A percentile compares a stretch with the other conserved stretches of the same genome.
phyloP scores from a whole-genome alignment of 805 yeast species.

The Schizosaccharomyces octosporus region DNA sequence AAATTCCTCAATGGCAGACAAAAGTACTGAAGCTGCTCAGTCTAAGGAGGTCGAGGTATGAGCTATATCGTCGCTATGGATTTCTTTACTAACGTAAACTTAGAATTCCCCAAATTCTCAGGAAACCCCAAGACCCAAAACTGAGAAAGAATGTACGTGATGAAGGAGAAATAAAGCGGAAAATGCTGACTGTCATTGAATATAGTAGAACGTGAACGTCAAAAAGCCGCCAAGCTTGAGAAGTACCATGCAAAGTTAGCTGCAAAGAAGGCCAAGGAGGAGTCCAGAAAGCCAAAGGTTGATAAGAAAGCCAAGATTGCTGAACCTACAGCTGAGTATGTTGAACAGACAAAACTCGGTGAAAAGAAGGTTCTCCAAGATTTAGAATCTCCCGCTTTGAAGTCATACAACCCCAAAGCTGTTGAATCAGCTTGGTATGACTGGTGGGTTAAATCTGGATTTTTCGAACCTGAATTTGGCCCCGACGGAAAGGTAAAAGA shows the following conservation, averaged over 20 bases:
- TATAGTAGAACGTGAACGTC: constrained; percentile 1
- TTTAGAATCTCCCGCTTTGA: constrained; percentile 75
- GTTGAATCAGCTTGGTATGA: constrained; percentile 94
- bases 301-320: constrained; percentile 48
- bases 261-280: constrained; percentile 1
- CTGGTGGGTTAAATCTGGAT: constrained; percentile 85
- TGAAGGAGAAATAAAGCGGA: too few species aligned
- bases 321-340: constrained; percentile 55
- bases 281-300: constrained; percentile 9
- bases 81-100: background rate
- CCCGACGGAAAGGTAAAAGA: constrained; percentile 52
- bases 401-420: constrained; percentile 75
- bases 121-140: background rate
- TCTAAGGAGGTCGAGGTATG: background rate
- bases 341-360: constrained; percentile 64
- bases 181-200: background rate
- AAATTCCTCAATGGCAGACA: background rate
- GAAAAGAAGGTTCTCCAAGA: constrained; percentile 74
- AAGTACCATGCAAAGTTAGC: background rate
- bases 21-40: background rate
- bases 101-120: background rate
- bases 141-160: background rate
- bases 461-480: constrained; percentile 66
- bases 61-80: background rate
- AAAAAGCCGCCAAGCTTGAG: background rate